These are phyloP conservation scores for Aspergillus saccharolyticus DNA, from an alignment of 495 filamentous ascomycete genomes.

Conservation along the genomic window DNA sequence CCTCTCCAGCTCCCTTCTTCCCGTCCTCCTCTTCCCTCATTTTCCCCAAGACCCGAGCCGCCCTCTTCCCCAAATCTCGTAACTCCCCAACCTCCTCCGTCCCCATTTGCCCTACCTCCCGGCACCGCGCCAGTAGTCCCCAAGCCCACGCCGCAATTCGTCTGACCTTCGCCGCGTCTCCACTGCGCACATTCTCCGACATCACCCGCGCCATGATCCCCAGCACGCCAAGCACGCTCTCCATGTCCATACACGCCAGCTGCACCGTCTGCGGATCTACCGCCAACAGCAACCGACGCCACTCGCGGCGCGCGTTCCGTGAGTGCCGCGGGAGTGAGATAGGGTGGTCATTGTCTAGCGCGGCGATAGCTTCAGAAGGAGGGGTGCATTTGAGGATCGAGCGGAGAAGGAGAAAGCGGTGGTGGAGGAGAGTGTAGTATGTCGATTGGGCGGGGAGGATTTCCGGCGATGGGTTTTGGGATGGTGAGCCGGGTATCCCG, in stretches of 20 bases:
- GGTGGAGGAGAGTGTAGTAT: conserved; percentile 59
- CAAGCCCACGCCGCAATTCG: conserved; percentile 47
- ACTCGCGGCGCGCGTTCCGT: conserved; percentile 38
- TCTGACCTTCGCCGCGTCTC: conserved; percentile 43
- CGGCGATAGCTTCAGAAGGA: conserved; percentile 40
- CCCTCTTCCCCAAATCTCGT: conserved; percentile 44
- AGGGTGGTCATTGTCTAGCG: conserved; percentile 53
- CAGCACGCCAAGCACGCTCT: conserved; percentile 51
- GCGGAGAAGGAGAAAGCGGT: conserved; percentile 56
- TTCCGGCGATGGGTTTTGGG: conserved; percentile 1
- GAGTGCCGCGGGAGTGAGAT: conserved; percentile 48
- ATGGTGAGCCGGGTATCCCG: background rate
- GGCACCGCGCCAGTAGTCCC: conserved; percentile 46
- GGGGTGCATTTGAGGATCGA: conserved; percentile 51
- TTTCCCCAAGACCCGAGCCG: conserved; percentile 39
- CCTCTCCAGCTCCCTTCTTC: conserved; percentile 21
- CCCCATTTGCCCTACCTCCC: conserved; percentile 42
- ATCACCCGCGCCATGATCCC: conserved; percentile 35
- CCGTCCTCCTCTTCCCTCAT: conserved; percentile 36
- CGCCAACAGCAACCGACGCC: conserved; percentile 46
- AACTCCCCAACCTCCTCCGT: conserved; percentile 49
- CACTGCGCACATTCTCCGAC: conserved; percentile 38
- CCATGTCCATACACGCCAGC: conserved; percentile 62
- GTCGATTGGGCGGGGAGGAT: conserved; percentile 49
- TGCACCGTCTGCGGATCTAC: conserved; percentile 63